Evolutionary conservation across 148 eudicot genomes (phyloP).

Genomic region (Rhododendron molle): DNA sequence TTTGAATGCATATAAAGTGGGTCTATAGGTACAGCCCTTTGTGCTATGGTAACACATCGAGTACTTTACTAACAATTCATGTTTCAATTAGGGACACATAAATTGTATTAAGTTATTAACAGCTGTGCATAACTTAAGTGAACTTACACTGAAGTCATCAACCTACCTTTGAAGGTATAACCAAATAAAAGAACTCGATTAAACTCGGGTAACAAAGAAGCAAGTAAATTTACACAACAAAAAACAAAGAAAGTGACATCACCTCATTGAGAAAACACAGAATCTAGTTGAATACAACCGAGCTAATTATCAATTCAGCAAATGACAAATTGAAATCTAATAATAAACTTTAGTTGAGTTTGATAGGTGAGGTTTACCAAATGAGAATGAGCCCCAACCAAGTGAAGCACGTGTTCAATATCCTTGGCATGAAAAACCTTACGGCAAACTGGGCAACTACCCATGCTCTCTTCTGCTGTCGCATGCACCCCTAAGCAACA

Average conservation of each 20-base stretch:
- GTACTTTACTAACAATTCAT: neutral
- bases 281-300: neutral
- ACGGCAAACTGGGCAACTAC: conserved; percentile 88
- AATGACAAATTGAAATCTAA: neutral
- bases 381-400: conserved; percentile 46
- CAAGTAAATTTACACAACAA: neutral
- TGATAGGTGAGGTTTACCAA: conserved; percentile 37
- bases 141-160: neutral
- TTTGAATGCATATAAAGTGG: neutral
- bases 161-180: neutral
- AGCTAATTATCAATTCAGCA: neutral
- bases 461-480: conserved; percentile 41
- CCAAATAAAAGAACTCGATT: neutral
- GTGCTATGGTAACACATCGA: neutral
- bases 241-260: neutral
- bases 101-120: neutral
- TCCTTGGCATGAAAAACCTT: conserved; percentile 74
- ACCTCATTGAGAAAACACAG: neutral
- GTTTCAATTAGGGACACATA: neutral
- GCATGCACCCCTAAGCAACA: conserved; percentile 25
- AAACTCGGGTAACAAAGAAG: neutral
- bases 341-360: neutral
- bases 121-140: neutral
- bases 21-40: neutral
- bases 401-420: conserved; percentile 83